A percentile compares a stretch with the other conserved stretches of the same genome.
These are phyloP conservation scores for Cladosporium velox DNA, from an alignment of 2,329 filamentous ascomycete genomes.

Conservation along the genomic window DNA sequence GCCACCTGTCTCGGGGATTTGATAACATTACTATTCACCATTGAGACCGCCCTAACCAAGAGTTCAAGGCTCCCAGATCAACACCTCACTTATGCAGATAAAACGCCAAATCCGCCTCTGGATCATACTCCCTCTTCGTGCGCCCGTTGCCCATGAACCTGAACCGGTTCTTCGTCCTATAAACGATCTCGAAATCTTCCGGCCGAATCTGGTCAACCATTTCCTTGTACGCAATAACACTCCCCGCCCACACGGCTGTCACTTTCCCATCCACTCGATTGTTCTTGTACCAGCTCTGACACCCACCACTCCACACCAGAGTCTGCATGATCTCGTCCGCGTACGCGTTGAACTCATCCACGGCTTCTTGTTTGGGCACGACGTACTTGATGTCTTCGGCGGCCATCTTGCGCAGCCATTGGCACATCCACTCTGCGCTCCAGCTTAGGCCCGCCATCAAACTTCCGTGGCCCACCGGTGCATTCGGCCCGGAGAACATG, in stretches of 20 bases:
- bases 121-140: slow-evolving; percentile 36
- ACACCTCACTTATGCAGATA: slow-evolving; percentile 28
- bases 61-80: no score
- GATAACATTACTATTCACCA: no score
- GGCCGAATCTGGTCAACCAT: slow-evolving; percentile 44
- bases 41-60: no score
- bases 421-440: slow-evolving; percentile 34
- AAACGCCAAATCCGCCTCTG: slow-evolving; percentile 30
- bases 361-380: slow-evolving; percentile 30
- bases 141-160: slow-evolving; percentile 54
- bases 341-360: slow-evolving; percentile 37
- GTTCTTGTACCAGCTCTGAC: slow-evolving; percentile 28
- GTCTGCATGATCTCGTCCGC: slow-evolving; percentile 37
- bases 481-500: slow-evolving; percentile 32
- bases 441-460: slow-evolving; percentile 32
- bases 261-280: slow-evolving; percentile 33
- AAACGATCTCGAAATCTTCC: slow-evolving; percentile 53
- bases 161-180: slow-evolving; percentile 48
- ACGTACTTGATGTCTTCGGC: slow-evolving; percentile 34
- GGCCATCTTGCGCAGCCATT: slow-evolving; percentile 35
- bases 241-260: slow-evolving; percentile 37
- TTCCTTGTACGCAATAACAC: slow-evolving; percentile 32
- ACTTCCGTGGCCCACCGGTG: slow-evolving; percentile 31
- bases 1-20: no score
- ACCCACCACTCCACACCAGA: slow-evolving; percentile 35